Evolutionary conservation across 2,329 filamentous ascomycete genomes (phyloP), one percentile per base, ranked within the genome.

Genomic region (Pestalotiopsis sp.): DNA sequence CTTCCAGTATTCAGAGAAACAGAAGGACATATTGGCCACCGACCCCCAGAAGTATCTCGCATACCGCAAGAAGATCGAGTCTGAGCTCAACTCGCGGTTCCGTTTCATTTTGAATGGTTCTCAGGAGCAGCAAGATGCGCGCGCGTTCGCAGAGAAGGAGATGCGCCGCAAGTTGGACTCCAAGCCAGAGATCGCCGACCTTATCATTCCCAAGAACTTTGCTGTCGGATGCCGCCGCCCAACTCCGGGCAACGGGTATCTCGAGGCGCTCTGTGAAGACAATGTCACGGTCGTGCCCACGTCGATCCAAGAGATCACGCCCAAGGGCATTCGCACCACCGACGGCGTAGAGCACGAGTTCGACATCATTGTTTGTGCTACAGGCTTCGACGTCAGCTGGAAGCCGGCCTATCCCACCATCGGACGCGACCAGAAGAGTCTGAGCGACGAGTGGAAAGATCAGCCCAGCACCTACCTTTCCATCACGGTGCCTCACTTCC

Each of bases 71-170:
- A 77, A 78, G 20, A 76, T 87, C 7, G 85, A 87, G 69, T 75
- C 81, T 1, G 85, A 83, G 31, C 78, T 88, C 17, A 88, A 87
- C 69, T 81, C 82, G 60, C 80, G 84, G 5, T 88, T 87, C 79
- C 84, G 84, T 60, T 83, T 87, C 75, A 86, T 86, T 72, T 77
- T 85, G 71, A 86, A 84, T 72, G 83, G 82, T n/a, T 82, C 80
- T 6, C 68, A 79, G 64, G 83, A 84, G 76, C 82, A 83, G 1
- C 75, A 76, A 65, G 75, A 79, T 31, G 83, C 84, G 12, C 77
- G 79, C n/a, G 60, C 20, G 62, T 23, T 31, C 14, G 62, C 62
- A 9, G 68, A 64, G 39, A 66, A 66, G 31, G 69, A 84, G 59
- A 87, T 86, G 84, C 75, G 79, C 13, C 67, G 77, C 13, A 80